phyloP scores from a whole-genome alignment of 768 basidiomycete genomes.

The Coprinopsis sp. region DNA sequence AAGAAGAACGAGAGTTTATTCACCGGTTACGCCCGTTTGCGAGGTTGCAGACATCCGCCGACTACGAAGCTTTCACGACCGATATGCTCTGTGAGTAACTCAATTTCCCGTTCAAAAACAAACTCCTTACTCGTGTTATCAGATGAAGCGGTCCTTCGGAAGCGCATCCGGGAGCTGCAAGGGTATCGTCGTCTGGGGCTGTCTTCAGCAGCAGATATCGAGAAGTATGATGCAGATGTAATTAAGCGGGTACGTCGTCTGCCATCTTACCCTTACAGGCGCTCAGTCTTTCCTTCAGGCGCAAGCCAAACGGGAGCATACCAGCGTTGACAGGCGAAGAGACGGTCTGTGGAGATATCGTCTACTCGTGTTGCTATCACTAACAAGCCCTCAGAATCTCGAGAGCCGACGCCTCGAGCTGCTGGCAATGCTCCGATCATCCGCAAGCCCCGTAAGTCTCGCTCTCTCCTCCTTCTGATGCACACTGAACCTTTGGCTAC shows the following conservation, averaged over 20 bases:
- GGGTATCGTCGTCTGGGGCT: conserved; percentile 85
- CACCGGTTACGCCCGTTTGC: conserved; percentile 89
- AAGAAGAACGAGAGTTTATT: conserved; percentile 89
- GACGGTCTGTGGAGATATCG: background rate
- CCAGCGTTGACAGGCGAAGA: conserved; percentile 33
- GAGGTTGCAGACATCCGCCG: conserved; percentile 83
- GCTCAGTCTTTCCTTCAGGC: conserved; percentile 33
- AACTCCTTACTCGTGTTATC: conserved; percentile 1
- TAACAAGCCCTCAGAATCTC: conserved; percentile 24
- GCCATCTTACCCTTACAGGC: background rate
- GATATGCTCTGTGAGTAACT: conserved; percentile 79
- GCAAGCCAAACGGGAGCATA: conserved; percentile 64
- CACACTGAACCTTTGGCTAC: too few species aligned
- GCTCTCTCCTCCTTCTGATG: conserved; percentile 4
- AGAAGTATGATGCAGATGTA: conserved; percentile 78
- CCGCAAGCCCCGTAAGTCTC: conserved; percentile 40
- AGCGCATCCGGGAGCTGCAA: conserved; percentile 88
- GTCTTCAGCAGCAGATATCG: conserved; percentile 80
- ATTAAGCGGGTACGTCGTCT: conserved; percentile 58
- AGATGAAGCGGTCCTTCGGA: conserved; percentile 88
- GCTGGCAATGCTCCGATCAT: conserved; percentile 33
- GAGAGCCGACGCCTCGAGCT: conserved; percentile 59
- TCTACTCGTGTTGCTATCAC: background rate
- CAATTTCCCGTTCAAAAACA: background rate
- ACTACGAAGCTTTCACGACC: conserved; percentile 83